Evolutionary conservation across 805 yeast genomes (phyloP).

Genomic region (Metschnikowia orientalis): DNA sequence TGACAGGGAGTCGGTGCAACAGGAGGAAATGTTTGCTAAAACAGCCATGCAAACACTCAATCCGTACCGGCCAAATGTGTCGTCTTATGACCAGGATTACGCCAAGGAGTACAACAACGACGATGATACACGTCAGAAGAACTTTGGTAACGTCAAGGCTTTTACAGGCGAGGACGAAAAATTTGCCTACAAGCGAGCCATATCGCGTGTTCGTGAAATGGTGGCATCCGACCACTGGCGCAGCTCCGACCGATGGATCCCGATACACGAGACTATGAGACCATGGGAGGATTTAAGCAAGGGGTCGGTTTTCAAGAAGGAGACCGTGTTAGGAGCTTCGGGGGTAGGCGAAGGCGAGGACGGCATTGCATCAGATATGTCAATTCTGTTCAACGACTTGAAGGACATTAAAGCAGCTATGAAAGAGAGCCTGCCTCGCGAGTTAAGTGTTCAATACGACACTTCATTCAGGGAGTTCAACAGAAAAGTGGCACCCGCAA

Average conservation of each 20-base stretch:
- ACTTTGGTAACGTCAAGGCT: constrained; percentile 47
- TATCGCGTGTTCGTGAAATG: constrained; percentile 61
- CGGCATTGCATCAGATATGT: too few species aligned
- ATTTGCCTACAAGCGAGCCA: constrained; percentile 70
- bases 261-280: constrained; percentile 46
- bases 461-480: constrained; percentile 24
- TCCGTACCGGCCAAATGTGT: constrained; percentile 67
- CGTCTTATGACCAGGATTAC: constrained; percentile 53
- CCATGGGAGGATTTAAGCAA: constrained; percentile 69
- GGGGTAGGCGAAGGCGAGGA: too few species aligned
- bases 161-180: constrained; percentile 77
- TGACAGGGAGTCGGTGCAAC: constrained; percentile 46
- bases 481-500: constrained; percentile 21
- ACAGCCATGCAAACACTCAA: constrained; percentile 55
- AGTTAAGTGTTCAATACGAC: constrained; percentile 18
- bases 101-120: constrained; percentile 20
- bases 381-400: constrained; percentile 7
- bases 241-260: constrained; percentile 46
- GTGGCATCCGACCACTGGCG: constrained; percentile 53
- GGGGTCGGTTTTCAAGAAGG: too few species aligned
- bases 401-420: constrained; percentile 10
- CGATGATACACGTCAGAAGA: background rate
- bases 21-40: constrained; percentile 66
- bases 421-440: constrained; percentile 21
- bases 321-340: too few species aligned